phyloP scores from a whole-genome alignment of 176 grass and related monocot species.

The Hordeum vulgare region MorexV3_pseudomolecules_assembly NC_058519.1:9074497-9074996 shows the following conservation, averaged over 20 bases:
- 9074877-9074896: constrained; percentile 6
- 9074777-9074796: constrained; percentile 47
- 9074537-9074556: constrained; percentile 45
- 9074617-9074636: constrained; percentile 61
- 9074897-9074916: not conserved
- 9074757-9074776: not conserved
- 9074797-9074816: constrained; percentile 34
- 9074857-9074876: constrained; percentile 28
- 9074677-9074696: constrained; percentile 18
- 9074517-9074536: constrained; percentile 37
- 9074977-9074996: too few species aligned
- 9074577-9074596: not conserved
- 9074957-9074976: too few species aligned
- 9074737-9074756: not conserved
- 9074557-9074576: not conserved
- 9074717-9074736: not conserved
- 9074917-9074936: too few species aligned
- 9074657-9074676: not conserved
- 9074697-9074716: not conserved
- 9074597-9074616: constrained; percentile 45
- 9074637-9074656: constrained; percentile 3
- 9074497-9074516: constrained; percentile 50
- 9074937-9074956: too few species aligned
- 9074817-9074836: constrained; percentile 54
- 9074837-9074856: constrained; percentile 55